Evolutionary conservation across 805 yeast species (phyloP), one percentile per base, ranked within the genome.

Genomic region (Wickerhamomyces queroliae): DNA sequence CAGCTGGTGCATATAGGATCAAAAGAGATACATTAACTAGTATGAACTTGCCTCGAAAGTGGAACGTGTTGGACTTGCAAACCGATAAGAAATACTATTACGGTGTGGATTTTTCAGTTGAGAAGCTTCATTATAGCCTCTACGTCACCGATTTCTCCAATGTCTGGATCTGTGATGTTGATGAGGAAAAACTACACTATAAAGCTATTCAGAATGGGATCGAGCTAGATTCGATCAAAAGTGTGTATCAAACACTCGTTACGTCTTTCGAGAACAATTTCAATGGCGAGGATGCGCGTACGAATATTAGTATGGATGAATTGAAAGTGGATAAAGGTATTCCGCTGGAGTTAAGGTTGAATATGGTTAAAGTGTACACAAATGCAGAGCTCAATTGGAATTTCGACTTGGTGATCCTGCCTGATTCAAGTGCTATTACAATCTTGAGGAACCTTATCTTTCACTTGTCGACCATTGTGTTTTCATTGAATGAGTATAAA

Each of bases 131-230:
- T 17, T 46, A 52, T 30, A 38, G 38, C 30, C 10, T 52, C 0
- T 53, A 51, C 33, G 16, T 53, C 17, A 50, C 57, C 7, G 56
- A 55, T 37, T 43, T 52, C 24, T 35, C 35, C 12, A 41, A 47
- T 31, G 52, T 51, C 3, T 55, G 59, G 59, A 41, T 46, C 12
- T 38, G 44, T 7, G 50, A 50, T 33, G 48, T 48, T 13, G 51
- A 45, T 32, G 37, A 37, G 11, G 37, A 33, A 16, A 39, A 40
- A 34, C 30, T 55, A 10, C 32, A 40, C 19, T 24, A 36, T 6
- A 48, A 52, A 36, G 50, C 53, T 5, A 7, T 33, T 2, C 42
- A 38, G 18, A 28, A 39, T 18, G 57, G 56, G 1, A 45, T 46
- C 16, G 43, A 43, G n/a, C 7, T 21, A 2, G 49, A 47, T 2